Evolutionary conservation across 495 filamentous ascomycete genomes (phyloP), one percentile per base, ranked within the genome.

Genomic region (Jackrogersella multiformis): DNA sequence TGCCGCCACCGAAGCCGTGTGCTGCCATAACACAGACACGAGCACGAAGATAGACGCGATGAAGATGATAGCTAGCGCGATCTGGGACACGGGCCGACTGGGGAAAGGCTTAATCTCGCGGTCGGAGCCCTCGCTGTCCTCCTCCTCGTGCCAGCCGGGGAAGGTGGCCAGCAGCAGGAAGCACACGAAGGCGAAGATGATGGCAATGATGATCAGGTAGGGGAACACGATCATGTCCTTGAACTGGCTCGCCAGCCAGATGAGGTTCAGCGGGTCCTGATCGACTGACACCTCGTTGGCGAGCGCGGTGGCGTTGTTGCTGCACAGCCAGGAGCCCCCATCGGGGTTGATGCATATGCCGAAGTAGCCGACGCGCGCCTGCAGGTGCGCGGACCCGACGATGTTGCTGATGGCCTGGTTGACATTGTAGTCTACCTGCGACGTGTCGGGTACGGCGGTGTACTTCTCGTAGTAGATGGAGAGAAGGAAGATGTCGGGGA

Each of bases 1-100:
- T 12, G 94, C 94, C 5, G 93, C 94, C 0, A 98, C 94, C 0
- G 93, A 96, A 0, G 94, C 94, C 15, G 94, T 98, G 73, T 98
- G 94, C 73, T 90, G 88, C 88, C 88, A 90, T 16, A 90, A 74
- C 20, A 90, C 88, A 1, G 86, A 89, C 21, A 93, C 90, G 15
- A 94, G 82, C 3, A 93, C 86, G 76, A 94, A 92, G 73, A 92
- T 89, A 41, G 87, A 88, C 10, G 90, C 81, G 76, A 92, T 87
- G 78, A 92, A 92, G 74, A 92, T 92, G 75, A 92, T 88, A 56
- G 89, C 89, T 21, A 93, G 79, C 2, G 89, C 89, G 64, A 92
- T 84, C 76, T 91, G 89, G 38, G 87, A 89, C 48, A 93, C 89
- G 35, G 90, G 87, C 16, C 89, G 78, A 30, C 85, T 88, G 32